A percentile compares a stretch with the other conserved stretches of the same genome.
Conservation (phyloP, 306 rosid genomes). For the Casuarina cunninghamiana region DNA sequence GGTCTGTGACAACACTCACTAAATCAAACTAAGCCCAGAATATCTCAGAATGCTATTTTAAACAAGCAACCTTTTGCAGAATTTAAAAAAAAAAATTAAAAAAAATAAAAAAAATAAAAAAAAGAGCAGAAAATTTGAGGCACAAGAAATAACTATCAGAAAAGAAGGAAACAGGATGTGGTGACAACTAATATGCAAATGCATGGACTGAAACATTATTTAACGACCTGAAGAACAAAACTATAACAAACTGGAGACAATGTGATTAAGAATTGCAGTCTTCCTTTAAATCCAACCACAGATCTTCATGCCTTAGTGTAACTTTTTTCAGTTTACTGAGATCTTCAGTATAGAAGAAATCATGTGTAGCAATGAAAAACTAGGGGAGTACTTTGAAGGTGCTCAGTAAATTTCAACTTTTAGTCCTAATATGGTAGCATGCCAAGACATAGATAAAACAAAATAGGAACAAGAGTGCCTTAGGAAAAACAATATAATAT, state of each 20-base stretch:
- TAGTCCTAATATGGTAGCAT: background rate
- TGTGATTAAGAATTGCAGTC: conserved; percentile 6
- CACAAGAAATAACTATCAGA: conserved; percentile 18
- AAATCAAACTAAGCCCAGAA: conserved; percentile 32
- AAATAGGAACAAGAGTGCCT: background rate
- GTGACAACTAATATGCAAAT: conserved; percentile 5
- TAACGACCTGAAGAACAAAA: conserved; percentile 11
- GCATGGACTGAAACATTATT: background rate
- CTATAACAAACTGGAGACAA: background rate
- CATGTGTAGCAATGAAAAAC: background rate
- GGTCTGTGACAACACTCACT: conserved; percentile 51
- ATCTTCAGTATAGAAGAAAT: background rate
- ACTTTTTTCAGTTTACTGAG: background rate
- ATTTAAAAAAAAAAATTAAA: conserved; percentile 17
- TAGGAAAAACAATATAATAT: background rate
- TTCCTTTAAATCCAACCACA: background rate
- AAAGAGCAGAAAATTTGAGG: conserved; percentile 11
- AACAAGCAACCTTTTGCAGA: conserved; percentile 8
- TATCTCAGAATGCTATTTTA: conserved; percentile 15
- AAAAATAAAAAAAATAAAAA: conserved; percentile 18
- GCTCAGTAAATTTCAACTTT: background rate
- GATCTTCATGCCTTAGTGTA: background rate
- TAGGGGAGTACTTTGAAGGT: background rate
- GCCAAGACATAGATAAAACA: background rate
- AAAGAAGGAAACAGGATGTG: conserved; percentile 9